phyloP scores from a whole-genome alignment of 2,329 filamentous ascomycete species.

The Zymoseptoria ardabiliae region DNA sequence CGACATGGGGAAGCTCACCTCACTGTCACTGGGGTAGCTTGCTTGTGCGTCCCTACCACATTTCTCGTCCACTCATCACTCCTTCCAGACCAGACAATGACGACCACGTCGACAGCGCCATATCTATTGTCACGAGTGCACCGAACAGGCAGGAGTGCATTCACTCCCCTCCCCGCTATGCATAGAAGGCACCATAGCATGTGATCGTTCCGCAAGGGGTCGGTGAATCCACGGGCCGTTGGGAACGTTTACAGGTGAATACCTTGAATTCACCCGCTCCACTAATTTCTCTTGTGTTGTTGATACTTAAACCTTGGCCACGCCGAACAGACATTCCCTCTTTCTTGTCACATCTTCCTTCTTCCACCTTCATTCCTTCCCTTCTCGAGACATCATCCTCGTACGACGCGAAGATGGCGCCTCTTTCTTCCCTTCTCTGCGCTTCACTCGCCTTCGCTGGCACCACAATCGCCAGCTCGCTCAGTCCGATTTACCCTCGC shows the following conservation, averaged over 20 bases:
- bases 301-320: not conserved
- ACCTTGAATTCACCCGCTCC: not conserved
- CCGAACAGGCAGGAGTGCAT: not conserved
- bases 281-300: not conserved
- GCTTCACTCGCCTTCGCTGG: slow-evolving; percentile 11
- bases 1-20: not conserved
- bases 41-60: not conserved
- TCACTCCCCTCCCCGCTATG: not conserved
- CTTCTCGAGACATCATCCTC: not conserved
- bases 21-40: not conserved
- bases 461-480: slow-evolving; percentile 13
- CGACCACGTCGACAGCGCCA: not conserved
- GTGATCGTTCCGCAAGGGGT: not conserved
- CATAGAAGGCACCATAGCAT: not conserved
- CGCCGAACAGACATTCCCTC: not conserved
- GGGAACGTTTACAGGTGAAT: not conserved
- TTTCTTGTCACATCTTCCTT: not conserved
- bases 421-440: slow-evolving; percentile 9
- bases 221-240: not conserved
- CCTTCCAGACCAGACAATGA: not conserved
- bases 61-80: not conserved
- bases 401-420: slow-evolving; percentile 10
- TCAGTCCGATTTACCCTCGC: slow-evolving; percentile 9
- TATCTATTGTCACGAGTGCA: not conserved
- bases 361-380: not conserved